A percentile compares a stretch with the other conserved stretches of the same genome.
phyloP scores from a whole-genome alignment of 139 green algal species.

The Ettlia oleoabundans region DNA sequence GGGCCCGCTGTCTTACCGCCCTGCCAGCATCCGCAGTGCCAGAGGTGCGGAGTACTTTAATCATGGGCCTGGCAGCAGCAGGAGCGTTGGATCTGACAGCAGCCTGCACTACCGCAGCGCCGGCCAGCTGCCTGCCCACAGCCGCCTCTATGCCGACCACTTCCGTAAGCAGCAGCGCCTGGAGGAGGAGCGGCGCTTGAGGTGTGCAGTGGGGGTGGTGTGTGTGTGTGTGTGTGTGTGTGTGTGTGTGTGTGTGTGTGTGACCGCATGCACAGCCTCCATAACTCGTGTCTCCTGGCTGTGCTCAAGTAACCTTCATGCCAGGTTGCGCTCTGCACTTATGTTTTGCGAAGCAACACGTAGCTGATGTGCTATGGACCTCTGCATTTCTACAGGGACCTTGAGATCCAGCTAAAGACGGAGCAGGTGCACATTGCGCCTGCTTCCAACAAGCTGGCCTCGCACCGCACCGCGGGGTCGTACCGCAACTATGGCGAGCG shows the following conservation, averaged over 20 bases:
- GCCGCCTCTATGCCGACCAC: conserved; percentile 65
- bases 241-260: background rate
- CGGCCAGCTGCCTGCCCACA: conserved; percentile 32
- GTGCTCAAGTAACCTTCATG: no score
- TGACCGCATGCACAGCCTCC: no score
- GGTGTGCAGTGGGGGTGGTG: background rate
- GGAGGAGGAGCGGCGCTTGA: conserved; percentile 55
- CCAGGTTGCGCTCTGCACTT: background rate
- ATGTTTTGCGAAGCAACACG: background rate
- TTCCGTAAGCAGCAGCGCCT: conserved; percentile 50
- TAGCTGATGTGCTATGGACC: no score
- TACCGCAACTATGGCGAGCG: conserved; percentile 86
- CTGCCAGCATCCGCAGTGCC: conserved; percentile 1
- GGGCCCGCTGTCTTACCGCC: conserved; percentile 7
- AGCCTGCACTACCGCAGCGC: background rate
- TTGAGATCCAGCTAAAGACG: conserved; percentile 45
- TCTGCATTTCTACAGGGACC: conserved; percentile 27
- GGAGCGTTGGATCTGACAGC: background rate
- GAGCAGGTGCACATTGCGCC: conserved; percentile 63
- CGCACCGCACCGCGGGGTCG: conserved; percentile 53
- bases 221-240: background rate
- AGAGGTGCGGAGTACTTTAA: conserved; percentile 16
- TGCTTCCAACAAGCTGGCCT: conserved; percentile 75
- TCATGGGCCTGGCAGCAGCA: background rate
- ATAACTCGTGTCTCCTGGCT: no score